Percentiles rank a stretch among this genome's conserved stretches.
phyloP scores from a whole-genome alignment of 2,329 filamentous ascomycete species.

The Penicillium sp. region DNA sequence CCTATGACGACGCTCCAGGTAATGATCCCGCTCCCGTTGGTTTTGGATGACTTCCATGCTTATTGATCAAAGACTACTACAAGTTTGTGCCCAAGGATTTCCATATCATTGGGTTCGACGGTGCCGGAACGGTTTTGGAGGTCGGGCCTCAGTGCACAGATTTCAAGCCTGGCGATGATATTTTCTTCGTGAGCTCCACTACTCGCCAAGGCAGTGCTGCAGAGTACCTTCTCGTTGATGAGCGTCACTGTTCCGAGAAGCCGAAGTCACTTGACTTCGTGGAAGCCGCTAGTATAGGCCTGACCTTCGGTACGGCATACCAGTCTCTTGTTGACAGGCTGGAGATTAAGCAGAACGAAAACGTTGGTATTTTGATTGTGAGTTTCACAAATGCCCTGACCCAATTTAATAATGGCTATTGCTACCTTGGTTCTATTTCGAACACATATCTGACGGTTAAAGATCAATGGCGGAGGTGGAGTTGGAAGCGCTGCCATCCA shows the following conservation, averaged over 20 bases:
- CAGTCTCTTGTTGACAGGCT: slow-evolving; percentile 44
- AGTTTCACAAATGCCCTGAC: slow-evolving; percentile 3
- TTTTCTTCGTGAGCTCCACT: slow-evolving; percentile 43
- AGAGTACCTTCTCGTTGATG: slow-evolving; percentile 43
- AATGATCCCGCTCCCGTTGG: background rate
- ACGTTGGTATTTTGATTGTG: slow-evolving; percentile 43
- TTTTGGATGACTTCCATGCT: background rate
- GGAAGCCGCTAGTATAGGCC: slow-evolving; percentile 43
- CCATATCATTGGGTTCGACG: slow-evolving; percentile 46
- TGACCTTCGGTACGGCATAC: slow-evolving; percentile 45
- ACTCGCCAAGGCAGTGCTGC: slow-evolving; percentile 42
- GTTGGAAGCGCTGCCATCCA: slow-evolving; percentile 44
- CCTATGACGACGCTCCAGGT: slow-evolving; percentile 37
- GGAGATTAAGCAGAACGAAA: slow-evolving; percentile 37
- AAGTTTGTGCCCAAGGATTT: slow-evolving; percentile 22
- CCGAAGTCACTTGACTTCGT: slow-evolving; percentile 39
- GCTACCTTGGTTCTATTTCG: slow-evolving; percentile 1
- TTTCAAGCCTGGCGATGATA: slow-evolving; percentile 43
- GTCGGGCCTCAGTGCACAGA: slow-evolving; percentile 30
- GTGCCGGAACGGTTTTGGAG: slow-evolving; percentile 38
- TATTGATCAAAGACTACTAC: slow-evolving; percentile 30
- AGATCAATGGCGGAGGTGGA: slow-evolving; percentile 32
- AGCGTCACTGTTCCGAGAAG: slow-evolving; percentile 38
- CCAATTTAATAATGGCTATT: background rate
- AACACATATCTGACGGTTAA: slow-evolving; percentile 1